Evolutionary conservation across 768 basidiomycete species (phyloP), one percentile per base, ranked within the genome.

Genomic region (Glaciozyma antarctica): DNA sequence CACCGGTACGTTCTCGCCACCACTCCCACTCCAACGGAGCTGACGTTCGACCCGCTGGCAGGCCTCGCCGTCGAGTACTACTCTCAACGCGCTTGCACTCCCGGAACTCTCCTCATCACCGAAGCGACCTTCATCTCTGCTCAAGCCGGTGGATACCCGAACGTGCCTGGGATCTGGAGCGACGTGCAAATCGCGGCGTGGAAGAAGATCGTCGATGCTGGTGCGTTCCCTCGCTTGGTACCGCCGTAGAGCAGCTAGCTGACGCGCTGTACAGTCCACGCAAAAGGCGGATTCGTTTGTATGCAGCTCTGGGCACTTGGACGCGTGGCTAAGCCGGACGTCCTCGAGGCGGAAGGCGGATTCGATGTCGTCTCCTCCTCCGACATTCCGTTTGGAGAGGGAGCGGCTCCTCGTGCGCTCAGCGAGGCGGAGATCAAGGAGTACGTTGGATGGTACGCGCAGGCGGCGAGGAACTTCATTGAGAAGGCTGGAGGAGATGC

Each of bases 401-500:
- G 49, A 51, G 57, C 43, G 13, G 45, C 57, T 45, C 70, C 70
- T 12, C 67, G 70, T 5, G 43, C 70, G 5, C 58, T 71, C 6
- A 56, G 67, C 3, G 65, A 63, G 38, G 76, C 77, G 5, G 81
- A 83, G 62, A 81, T 82, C 34, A 68, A 75, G 61, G 69, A 74
- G 2, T 66, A 81, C 61, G 72, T 82, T 21, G 68, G 73, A 6
- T 69, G 75, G 21, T 87, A 81, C 69, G 82, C 79, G 2, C 75
- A 77, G 12, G 83, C 82, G 0, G 84, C 86, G 4, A 77, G 77
- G 45, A 82, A 82, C 61, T 83, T 83, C 12, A 78, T 85, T 8
- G 70, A 78, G 49, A n/a, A 21, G 26, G 85, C 86, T n/a, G 86
- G 84, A 0, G 87, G 87, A 64, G 86, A 88, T 62, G 87, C 86